Conservation (phyloP, 2,329 filamentous ascomycete genomes). For the Trichophyton mentagrophytes region DNA sequence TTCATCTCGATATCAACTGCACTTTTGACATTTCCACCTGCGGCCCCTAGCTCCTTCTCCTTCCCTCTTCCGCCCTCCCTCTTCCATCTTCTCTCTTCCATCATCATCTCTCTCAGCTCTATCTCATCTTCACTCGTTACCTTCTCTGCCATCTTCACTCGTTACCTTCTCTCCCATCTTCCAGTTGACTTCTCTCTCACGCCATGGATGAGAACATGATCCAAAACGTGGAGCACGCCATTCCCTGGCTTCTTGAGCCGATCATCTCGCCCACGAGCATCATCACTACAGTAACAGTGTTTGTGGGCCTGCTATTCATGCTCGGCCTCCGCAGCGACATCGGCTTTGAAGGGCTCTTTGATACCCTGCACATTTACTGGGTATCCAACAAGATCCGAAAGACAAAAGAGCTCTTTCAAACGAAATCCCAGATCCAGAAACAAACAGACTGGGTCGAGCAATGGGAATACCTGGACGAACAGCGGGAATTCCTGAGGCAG, state of each 20-base stretch:
- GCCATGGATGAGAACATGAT: not conserved
- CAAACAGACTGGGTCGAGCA: not conserved
- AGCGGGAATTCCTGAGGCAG: not conserved
- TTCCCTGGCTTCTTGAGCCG: not conserved
- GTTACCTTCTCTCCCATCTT: not conserved
- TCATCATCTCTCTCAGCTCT: too few relatives aligned
- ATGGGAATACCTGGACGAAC: not conserved
- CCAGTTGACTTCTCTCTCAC: not conserved
- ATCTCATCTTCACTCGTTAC: too few relatives aligned
- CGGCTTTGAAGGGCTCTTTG: not conserved
- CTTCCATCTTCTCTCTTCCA: too few relatives aligned
- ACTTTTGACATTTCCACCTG: too few relatives aligned
- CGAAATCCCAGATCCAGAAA: not conserved
- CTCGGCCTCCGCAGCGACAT: not conserved
- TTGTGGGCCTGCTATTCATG: not conserved
- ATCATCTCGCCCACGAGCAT: not conserved
- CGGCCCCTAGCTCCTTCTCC: too few relatives aligned
- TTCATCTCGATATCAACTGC: too few relatives aligned
- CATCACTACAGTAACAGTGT: not conserved
- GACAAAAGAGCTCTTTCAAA: not conserved
- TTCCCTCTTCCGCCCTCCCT: too few relatives aligned
- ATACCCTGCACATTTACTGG: not conserved
- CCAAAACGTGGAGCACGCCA: not conserved
- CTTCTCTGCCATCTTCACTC: not conserved
- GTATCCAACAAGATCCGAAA: conserved; percentile 1